Evolutionary conservation across 177 flowering plant genomes (phyloP).

Genomic region (Tripterygium wilfordii): DNA sequence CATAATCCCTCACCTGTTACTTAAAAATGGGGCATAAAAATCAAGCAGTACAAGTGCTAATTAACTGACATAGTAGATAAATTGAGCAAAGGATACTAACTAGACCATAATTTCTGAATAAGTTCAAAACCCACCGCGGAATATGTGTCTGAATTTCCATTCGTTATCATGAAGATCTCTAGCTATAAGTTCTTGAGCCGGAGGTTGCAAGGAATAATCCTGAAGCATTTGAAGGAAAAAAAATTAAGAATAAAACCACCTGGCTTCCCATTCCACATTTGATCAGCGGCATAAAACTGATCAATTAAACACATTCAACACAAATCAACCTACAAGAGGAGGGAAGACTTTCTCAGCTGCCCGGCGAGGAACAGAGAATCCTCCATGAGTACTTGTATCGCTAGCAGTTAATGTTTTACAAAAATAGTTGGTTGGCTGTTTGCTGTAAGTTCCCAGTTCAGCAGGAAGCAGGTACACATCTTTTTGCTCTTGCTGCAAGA

Average conservation of each 20-base stretch:
- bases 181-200: constrained; percentile 70
- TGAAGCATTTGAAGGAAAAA: constrained; percentile 10
- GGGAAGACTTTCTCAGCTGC: constrained; percentile 70
- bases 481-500: constrained; percentile 52
- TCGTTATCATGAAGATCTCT: constrained; percentile 76
- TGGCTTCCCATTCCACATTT: background rate
- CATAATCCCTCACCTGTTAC: too few relatives aligned
- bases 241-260: background rate
- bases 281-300: background rate
- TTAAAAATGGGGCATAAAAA: too few relatives aligned
- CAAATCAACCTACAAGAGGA: constrained; percentile 18
- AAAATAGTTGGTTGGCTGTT: constrained; percentile 61
- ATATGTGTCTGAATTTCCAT: constrained; percentile 76
- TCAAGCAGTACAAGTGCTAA: background rate
- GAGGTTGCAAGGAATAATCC: constrained; percentile 73
- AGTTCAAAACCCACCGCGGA: constrained; percentile 39
- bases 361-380: constrained; percentile 68
- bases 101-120: background rate
- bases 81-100: background rate
- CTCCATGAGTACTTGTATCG: too few relatives aligned
- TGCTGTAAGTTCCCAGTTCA: constrained; percentile 52
- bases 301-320: too few relatives aligned
- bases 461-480: constrained; percentile 40
- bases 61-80: background rate
- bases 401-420: constrained; percentile 64